Evolutionary conservation across 805 yeast species (phyloP), one percentile per base, ranked within the genome.

Genomic region (Wickerhamomyces alni): DNA sequence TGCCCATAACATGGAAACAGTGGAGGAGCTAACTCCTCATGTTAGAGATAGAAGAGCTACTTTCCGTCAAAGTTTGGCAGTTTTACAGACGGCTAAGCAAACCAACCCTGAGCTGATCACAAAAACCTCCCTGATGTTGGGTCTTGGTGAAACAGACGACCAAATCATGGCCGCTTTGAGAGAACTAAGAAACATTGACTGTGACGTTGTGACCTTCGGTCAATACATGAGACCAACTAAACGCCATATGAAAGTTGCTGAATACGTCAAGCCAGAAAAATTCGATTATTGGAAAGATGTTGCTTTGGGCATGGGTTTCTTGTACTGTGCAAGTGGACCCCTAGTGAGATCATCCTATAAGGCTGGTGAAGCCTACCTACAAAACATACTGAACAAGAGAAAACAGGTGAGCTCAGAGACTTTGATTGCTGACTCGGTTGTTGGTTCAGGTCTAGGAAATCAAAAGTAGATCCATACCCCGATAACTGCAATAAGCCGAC

Each of bases 211-310:
- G 15, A 93, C 99, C 0, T 93, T 93, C 64, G 99, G 99, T 28
- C 99, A 93, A 65, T 93, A 93, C 63, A 93, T 93, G 97, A 76
- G 99, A 60, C 99, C 99, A 33, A 93, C 99, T 2, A 93, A 86
- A 65, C 80, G 99, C 57, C 99, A 93, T 62, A 88, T 93, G 94
- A 89, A 89, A 67, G 99, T 93, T 32, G 96, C 87, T 10, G 97
- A 91, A 51, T 93, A 93, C 55, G 77, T 93, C 16, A 83, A 79
- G 19, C 99, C 99, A 3, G 96, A 86, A 51, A 88, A 87, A 61
- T 93, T 93, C 59, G 95, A 89, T 44, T 72, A 82, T 59, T 93
- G 99, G 99, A 87, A 81, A 55, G 78, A 83, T 41, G 74, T 71
- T 9, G 98, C 99, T 0, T 61, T 82, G 46, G 87, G 85, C 32